Evolutionary conservation across 352 stramenopile genomes (phyloP), one percentile per base, ranked within the genome.

Genomic region (Phytophthora sojae): DNA sequence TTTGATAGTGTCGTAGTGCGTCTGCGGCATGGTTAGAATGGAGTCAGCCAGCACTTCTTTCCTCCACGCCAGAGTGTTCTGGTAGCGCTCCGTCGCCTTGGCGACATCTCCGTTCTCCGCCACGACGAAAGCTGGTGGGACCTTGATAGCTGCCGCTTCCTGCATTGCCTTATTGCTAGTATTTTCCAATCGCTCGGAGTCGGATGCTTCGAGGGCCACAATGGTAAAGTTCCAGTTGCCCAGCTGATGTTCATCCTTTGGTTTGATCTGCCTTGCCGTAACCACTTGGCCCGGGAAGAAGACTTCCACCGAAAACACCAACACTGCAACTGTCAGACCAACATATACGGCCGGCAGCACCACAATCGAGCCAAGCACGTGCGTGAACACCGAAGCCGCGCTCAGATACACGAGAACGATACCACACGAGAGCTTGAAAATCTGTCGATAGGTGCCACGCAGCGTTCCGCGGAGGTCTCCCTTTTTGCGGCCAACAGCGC

Each of bases 31-130:
- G 12, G 71, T 52, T 4, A 97, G 79, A 30, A 96, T 89, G 0
- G 57, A 73, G 51, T 97, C 90, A 1, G 82, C 85, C 49, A 89
- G 80, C 23, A 93, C 65, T 30, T 94, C 85, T n/a, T 93, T 83
- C 15, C 92, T 72, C 89, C 89, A 97, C 19, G 87, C 77, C 6
- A 90, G 51, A 3, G 83, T 96, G 3, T 60, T 61, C 17, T 95
- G 69, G 39, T 92, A 94, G 15, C 86, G 79, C 51, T 89, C 75
- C 8, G 51, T 66, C 7, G 83, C 89, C 61, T 94, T 94, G 11
- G 59, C 67, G 17, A 76, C 42, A 61, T 94, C 83, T 12, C 83
- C 85, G n/a, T 89, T 86, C 50, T 95, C 88, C 1, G 88, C 86
- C 1, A 91, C 61, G 7, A 95, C 42, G 39, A 92, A 95, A 15